Conservation (phyloP, 1,139 yeast genomes). For the Zhuliangozyma blackwelliae region DNA sequence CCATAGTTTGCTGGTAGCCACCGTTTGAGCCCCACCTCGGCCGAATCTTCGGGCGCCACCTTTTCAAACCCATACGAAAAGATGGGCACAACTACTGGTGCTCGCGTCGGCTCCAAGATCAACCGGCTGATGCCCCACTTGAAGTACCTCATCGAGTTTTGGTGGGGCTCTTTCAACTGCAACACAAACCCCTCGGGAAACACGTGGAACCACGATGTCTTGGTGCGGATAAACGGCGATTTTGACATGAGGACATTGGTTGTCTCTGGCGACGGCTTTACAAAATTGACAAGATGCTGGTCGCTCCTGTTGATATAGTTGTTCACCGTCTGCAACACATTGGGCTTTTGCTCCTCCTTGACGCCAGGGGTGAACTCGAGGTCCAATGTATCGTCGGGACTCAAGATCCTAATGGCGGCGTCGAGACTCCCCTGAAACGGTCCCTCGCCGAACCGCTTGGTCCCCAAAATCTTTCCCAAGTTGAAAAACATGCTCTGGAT, state of each 20-base stretch:
- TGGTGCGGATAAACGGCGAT: conserved; percentile 49
- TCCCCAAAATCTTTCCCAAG: conserved; percentile 81
- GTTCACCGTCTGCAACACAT: conserved; percentile 29
- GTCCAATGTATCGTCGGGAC: conserved; percentile 71
- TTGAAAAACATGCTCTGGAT: conserved; percentile 64
- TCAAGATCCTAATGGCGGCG: conserved; percentile 80
- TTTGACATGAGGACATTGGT: conserved; percentile 34
- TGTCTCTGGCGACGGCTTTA: conserved; percentile 28
- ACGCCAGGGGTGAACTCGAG: conserved; percentile 42
- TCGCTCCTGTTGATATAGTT: conserved; percentile 9
- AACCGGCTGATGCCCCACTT: conserved; percentile 93
- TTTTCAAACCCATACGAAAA: conserved; percentile 84
- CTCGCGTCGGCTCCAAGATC: conserved; percentile 72
- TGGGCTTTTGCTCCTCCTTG: conserved; percentile 24
- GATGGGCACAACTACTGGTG: conserved; percentile 89
- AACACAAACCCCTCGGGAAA: conserved; percentile 95
- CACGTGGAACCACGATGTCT: conserved; percentile 87
- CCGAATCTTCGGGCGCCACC: conserved; percentile 74
- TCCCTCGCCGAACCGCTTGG: conserved; percentile 85
- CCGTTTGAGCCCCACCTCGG: conserved; percentile 49
- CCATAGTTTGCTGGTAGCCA: conserved; percentile 66
- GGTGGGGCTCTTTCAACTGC: conserved; percentile 74
- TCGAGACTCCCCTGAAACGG: conserved; percentile 90
- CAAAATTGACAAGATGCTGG: conserved; percentile 18
- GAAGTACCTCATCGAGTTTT: conserved; percentile 86